Evolutionary conservation across 139 green algal genomes (phyloP).

Genomic region (Coelastrella sp.): DNA sequence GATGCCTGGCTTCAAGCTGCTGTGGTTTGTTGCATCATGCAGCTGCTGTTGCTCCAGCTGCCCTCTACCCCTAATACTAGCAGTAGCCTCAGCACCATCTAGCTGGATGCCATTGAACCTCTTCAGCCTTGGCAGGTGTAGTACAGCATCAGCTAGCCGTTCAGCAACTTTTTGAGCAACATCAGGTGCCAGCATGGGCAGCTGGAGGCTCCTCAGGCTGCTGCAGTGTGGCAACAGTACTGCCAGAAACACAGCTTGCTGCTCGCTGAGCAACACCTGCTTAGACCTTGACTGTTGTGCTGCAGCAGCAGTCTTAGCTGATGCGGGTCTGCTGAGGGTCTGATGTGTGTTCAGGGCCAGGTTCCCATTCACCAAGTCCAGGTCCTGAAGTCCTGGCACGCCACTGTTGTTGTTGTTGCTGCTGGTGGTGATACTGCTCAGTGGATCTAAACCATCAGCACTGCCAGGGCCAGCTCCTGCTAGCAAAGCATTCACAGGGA

Average conservation of each 20-base stretch:
- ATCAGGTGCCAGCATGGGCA: slow-evolving; percentile 10
- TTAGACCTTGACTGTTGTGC: background rate
- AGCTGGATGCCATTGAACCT: background rate
- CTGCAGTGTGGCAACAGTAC: background rate
- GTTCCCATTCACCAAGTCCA: background rate
- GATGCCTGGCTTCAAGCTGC: background rate
- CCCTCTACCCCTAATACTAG: background rate
- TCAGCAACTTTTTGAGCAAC: background rate
- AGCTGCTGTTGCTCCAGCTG: background rate
- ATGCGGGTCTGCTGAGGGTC: background rate
- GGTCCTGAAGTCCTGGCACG: background rate
- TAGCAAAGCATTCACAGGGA: background rate
- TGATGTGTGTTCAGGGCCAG: background rate
- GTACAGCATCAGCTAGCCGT: background rate
- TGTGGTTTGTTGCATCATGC: background rate
- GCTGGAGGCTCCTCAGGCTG: background rate
- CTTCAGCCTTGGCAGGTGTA: background rate
- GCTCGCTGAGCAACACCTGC: background rate
- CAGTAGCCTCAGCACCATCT: background rate
- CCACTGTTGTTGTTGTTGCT: background rate
- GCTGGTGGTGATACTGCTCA: background rate
- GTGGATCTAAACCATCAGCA: no score
- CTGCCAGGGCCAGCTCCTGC: no score
- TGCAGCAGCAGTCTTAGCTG: background rate
- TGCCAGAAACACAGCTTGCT: background rate